Base-by-base conservation (phyloP, 2,329 filamentous ascomycete genomes). In the Trichoderma lentiforme region DNA sequence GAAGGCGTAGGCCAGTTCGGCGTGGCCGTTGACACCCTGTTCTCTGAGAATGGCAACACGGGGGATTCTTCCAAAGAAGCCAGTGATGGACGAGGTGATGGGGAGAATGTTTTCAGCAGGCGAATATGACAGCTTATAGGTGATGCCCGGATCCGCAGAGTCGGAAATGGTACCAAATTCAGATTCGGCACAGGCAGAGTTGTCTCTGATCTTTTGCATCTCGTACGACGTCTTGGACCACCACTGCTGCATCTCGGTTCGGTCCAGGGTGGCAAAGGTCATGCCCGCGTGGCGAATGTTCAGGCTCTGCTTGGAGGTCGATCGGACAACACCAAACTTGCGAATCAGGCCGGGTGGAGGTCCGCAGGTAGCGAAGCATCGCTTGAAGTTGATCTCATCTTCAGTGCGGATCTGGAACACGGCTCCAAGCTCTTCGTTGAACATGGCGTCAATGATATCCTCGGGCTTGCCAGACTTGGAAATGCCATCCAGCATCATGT, bases 1-100 rank as follows among this genome's bases (percentile, higher is more conserved):
- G 87, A 98, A 98, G 63, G 95, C 94, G 79, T 97, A 98, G 1
- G 96, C 96, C 93, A 99, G 97, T 82, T 99, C 96, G n/a, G 94
- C 91, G 77, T 98, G 90, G 56, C 95, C 93, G 83, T 99, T 98
- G 76, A 97, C 93, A 80, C 96, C 96, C 81, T 98, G 94, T 82
- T 98, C 96, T 79, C 96, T 89, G 26, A 99, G 89, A 76, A 99
- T 97, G 57, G 96, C 96, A 28, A 99, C 95, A 36, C 91, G 90
- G 1, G 93, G 92, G 82, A 80, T 77, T 76, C 84, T 87, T 74
- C 86, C 86, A 79, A 94, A 89, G 72, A 86, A 76, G 75, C 81
- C 79, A 67, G 83, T 81, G 79, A 82, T 85, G 76, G 81, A 84
- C 74, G 80, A 84, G 79, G 73, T 88, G 1, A 80, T 70, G 14